phyloP scores from a whole-genome alignment of 2,329 filamentous ascomycete species.

The Botrytis deweyae region DNA sequence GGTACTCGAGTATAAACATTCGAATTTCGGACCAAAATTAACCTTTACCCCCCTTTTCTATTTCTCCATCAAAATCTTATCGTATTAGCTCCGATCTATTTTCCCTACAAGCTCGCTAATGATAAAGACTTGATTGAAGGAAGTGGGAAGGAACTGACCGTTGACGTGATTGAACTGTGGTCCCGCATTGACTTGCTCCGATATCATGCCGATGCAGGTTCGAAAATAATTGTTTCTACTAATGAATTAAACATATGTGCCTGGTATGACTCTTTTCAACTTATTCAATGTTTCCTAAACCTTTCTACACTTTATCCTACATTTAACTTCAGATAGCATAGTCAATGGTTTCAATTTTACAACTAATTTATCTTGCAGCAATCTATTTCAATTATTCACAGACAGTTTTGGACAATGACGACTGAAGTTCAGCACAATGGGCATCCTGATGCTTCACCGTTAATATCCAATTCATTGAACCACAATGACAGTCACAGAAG shows the following conservation, averaged over 20 bases:
- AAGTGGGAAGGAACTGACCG: neutral
- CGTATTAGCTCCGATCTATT: conserved; percentile 7
- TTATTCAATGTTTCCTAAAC: neutral
- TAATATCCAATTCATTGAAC: conserved; percentile 23
- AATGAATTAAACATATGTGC: neutral
- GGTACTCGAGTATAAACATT: neutral
- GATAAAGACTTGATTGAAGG: conserved; percentile 6
- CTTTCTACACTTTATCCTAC: neutral
- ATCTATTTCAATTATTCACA: conserved; percentile 6
- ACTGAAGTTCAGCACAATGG: conserved; percentile 26
- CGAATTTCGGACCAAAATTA: neutral
- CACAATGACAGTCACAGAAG: conserved; percentile 41
- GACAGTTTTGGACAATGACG: conserved; percentile 29
- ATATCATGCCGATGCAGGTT: conserved; percentile 20
- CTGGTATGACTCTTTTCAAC: conserved; percentile 20
- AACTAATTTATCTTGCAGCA: conserved; percentile 21
- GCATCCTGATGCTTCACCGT: conserved; percentile 24
- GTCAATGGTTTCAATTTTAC: conserved; percentile 22
- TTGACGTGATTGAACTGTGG: conserved; percentile 2
- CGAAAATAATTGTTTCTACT: conserved; percentile 15
- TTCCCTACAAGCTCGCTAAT: neutral
- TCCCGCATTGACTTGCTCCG: conserved; percentile 14
- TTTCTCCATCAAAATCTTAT: conserved; percentile 13
- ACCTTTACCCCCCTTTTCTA: neutral
- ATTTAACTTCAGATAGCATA: neutral